Conservation (phyloP, 495 filamentous ascomycete genomes). For the Articulospora tetracladia region DNA sequence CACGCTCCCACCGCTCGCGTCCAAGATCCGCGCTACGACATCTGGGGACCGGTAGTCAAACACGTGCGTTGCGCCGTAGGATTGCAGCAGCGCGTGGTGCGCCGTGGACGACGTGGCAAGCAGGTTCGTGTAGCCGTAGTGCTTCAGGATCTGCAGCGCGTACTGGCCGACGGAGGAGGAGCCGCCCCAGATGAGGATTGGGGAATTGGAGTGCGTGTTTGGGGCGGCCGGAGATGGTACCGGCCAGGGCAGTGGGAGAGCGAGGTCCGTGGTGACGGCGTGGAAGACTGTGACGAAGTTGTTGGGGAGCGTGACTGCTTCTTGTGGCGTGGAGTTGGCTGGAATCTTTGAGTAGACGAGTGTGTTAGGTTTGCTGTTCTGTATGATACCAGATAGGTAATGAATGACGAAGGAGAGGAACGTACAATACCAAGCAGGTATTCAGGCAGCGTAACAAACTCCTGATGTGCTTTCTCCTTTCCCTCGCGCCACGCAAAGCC, state of each 20-base stretch:
- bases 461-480: constrained; percentile 41
- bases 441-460: constrained; percentile 33
- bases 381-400: no score
- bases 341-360: constrained; percentile 30
- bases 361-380: background rate
- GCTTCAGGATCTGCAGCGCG: constrained; percentile 42
- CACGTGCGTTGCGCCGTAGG: constrained; percentile 35
- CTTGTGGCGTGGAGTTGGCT: constrained; percentile 29
- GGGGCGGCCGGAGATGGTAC: constrained; percentile 30
- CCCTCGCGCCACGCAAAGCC: constrained; percentile 38
- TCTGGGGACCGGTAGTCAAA: constrained; percentile 43
- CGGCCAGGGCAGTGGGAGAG: constrained; percentile 44
- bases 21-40: constrained; percentile 33
- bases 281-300: constrained; percentile 52
- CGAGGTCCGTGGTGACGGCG: constrained; percentile 38
- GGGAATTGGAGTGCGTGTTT: constrained; percentile 18
- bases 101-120: constrained; percentile 40
- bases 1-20: constrained; percentile 20
- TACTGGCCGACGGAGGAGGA: constrained; percentile 47
- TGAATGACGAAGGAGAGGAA: background rate
- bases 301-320: constrained; percentile 46
- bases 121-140: constrained; percentile 45
- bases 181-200: constrained; percentile 52
- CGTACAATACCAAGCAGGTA: constrained; percentile 28
- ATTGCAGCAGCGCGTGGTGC: constrained; percentile 38